Evolutionary conservation across 352 stramenopile species (phyloP).

Genomic region (Aphanomyces cochlioides): DNA sequence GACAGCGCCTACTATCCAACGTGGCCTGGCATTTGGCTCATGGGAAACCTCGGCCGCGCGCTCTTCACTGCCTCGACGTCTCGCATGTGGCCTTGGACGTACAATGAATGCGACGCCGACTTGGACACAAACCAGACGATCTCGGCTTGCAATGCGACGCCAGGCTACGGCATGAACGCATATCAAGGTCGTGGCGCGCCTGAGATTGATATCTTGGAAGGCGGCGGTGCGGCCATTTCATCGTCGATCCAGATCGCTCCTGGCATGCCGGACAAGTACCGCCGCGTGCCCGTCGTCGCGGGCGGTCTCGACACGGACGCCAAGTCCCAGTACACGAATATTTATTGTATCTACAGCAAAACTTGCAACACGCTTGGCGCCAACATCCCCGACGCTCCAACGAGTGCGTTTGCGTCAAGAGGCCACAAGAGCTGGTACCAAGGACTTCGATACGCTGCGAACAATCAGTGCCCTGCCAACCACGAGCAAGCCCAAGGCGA

Average conservation of each 20-base stretch:
- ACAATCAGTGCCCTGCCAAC: constrained; percentile 34
- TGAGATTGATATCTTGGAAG: constrained; percentile 94
- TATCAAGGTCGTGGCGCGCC: constrained; percentile 83
- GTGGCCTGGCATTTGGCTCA: constrained; percentile 94
- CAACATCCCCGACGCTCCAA: constrained; percentile 29
- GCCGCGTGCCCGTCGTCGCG: constrained; percentile 36
- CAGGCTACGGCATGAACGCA: constrained; percentile 88
- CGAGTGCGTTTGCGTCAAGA: constrained; percentile 35
- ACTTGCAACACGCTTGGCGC: constrained; percentile 27
- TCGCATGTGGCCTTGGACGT: constrained; percentile 94
- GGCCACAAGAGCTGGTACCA: constrained; percentile 31
- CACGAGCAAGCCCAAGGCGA: neutral
- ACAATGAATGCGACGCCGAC: constrained; percentile 76
- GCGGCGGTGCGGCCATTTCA: constrained; percentile 62
- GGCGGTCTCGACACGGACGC: constrained; percentile 25
- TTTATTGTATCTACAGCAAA: constrained; percentile 25
- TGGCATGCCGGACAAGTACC: constrained; percentile 59
- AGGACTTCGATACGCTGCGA: constrained; percentile 24
- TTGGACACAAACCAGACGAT: constrained; percentile 40
- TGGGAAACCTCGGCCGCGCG: constrained; percentile 92
- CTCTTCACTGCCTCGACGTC: constrained; percentile 90
- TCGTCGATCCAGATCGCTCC: constrained; percentile 85
- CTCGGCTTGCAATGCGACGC: constrained; percentile 82
- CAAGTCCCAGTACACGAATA: neutral
- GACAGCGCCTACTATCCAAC: constrained; percentile 56